A percentile compares a stretch with the other conserved stretches of the same genome.
These are phyloP conservation scores for Candida tetrigidarum DNA, from an alignment of 1,139 yeast genomes.

Conservation along the genomic window DNA sequence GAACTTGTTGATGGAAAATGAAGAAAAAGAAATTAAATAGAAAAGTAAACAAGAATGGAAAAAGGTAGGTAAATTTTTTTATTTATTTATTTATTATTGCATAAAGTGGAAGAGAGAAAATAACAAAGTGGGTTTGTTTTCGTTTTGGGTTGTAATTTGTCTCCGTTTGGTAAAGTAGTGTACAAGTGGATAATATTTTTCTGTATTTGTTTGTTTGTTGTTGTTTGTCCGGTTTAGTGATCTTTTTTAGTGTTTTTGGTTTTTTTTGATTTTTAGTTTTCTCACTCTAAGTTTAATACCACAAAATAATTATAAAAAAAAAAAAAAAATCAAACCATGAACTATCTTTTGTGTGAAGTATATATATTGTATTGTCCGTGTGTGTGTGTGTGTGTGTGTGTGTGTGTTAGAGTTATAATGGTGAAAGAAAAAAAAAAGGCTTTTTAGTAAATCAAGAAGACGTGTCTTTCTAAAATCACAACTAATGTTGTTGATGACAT, in stretches of 20 bases:
- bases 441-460: too few relatives aligned
- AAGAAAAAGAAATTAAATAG: too few relatives aligned
- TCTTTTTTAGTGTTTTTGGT: background rate
- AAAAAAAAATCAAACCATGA: background rate
- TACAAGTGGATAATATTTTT: background rate
- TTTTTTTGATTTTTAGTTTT: background rate
- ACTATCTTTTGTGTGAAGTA: background rate
- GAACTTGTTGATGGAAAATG: background rate
- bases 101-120: too few relatives aligned
- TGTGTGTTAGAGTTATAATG: too few relatives aligned
- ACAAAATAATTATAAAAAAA: background rate
- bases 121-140: background rate
- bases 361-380: too few relatives aligned
- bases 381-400: too few relatives aligned
- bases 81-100: too few relatives aligned
- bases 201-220: background rate
- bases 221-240: background rate
- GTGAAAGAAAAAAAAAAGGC: too few relatives aligned
- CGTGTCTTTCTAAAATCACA: too few relatives aligned
- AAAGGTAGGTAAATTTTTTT: background rate
- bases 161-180: constrained; percentile 3
- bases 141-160: constrained; percentile 8
- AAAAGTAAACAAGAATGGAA: background rate
- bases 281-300: background rate
- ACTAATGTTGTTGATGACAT: too few relatives aligned